A percentile compares a stretch with the other conserved stretches of the same genome.
phyloP scores from a whole-genome alignment of 2,329 filamentous ascomycete species.

The Domatiomyces globalis region DNA sequence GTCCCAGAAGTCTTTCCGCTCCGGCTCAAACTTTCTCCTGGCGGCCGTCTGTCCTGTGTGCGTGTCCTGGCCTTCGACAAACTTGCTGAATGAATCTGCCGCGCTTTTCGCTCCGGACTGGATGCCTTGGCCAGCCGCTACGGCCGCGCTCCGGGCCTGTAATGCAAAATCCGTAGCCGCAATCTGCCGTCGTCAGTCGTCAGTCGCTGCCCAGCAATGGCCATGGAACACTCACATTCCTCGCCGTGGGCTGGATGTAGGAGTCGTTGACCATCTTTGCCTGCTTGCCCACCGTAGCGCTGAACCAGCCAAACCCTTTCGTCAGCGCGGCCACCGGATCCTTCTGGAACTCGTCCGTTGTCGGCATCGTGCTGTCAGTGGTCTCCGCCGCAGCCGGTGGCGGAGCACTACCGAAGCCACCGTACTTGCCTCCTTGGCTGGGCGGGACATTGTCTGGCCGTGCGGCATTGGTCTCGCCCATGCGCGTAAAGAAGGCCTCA shows the following conservation, averaged over 20 bases:
- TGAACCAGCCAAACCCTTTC: slow-evolving; percentile 91
- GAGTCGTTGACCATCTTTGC: slow-evolving; percentile 83
- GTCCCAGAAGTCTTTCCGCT: slow-evolving; percentile 81
- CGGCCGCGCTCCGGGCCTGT: slow-evolving; percentile 47
- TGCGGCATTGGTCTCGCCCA: slow-evolving; percentile 70
- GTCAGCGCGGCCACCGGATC: slow-evolving; percentile 79
- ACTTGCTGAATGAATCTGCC: slow-evolving; percentile 66
- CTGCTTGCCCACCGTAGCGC: slow-evolving; percentile 72
- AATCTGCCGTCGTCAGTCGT: slow-evolving; percentile 38
- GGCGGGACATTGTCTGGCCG: slow-evolving; percentile 64
- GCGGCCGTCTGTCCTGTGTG: slow-evolving; percentile 18
- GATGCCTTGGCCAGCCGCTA: slow-evolving; percentile 45
- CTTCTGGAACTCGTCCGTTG: slow-evolving; percentile 76
- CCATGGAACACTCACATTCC: slow-evolving; percentile 46
- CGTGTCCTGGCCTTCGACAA: slow-evolving; percentile 61
- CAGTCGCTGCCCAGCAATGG: neutral
- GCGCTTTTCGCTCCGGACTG: slow-evolving; percentile 55
- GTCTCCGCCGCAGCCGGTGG: slow-evolving; percentile 27
- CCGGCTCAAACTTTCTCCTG: slow-evolving; percentile 37
- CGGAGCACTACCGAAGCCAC: slow-evolving; percentile 72
- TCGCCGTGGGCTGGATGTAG: slow-evolving; percentile 84
- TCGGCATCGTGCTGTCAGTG: slow-evolving; percentile 39
- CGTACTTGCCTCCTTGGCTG: slow-evolving; percentile 82
- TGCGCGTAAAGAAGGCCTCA: slow-evolving; percentile 76
- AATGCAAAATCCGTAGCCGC: slow-evolving; percentile 65